Evolutionary conservation across 2,329 filamentous ascomycete genomes (phyloP).

Genomic region (Bipolaris oryzae): DNA sequence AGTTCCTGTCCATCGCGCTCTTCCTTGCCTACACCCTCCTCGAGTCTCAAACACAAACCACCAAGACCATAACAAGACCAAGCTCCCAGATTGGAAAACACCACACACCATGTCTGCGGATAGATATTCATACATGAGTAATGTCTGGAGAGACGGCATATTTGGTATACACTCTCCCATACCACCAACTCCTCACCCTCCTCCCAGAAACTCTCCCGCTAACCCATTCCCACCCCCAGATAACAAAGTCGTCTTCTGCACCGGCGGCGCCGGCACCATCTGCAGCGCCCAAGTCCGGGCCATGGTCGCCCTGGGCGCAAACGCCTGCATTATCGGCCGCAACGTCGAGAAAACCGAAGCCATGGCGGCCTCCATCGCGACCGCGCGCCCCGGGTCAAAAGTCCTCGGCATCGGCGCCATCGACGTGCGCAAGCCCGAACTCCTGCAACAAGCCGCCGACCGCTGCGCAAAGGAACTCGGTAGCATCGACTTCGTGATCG

Average conservation of each 20-base stretch:
- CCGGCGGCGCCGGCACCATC: constrained; percentile 90
- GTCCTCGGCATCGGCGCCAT: constrained; percentile 82
- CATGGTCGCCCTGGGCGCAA: constrained; percentile 85
- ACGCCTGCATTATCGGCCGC: constrained; percentile 92
- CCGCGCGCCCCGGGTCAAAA: constrained; percentile 75
- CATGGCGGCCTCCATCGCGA: constrained; percentile 81
- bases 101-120: constrained; percentile 67
- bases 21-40: neutral
- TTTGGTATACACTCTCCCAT: constrained; percentile 65
- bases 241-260: constrained; percentile 91
- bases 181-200: neutral
- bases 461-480: constrained; percentile 83
- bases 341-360: constrained; percentile 85
- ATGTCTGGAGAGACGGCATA: constrained; percentile 84
- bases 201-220: neutral
- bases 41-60: constrained; percentile 3
- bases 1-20: neutral
- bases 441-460: constrained; percentile 75
- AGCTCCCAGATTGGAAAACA: constrained; percentile 22
- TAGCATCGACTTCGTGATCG: constrained; percentile 89
- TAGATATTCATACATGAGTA: constrained; percentile 77
- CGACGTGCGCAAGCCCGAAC: constrained; percentile 71
- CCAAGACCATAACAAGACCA: constrained; percentile 8
- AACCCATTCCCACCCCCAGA: constrained; percentile 56
- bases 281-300: constrained; percentile 94